Percentiles rank a stretch among this genome's conserved stretches.
These are phyloP conservation scores for Talaromyces sp. DNA, from an alignment of 2,329 filamentous ascomycete genomes.

Conservation along the genomic window DNA sequence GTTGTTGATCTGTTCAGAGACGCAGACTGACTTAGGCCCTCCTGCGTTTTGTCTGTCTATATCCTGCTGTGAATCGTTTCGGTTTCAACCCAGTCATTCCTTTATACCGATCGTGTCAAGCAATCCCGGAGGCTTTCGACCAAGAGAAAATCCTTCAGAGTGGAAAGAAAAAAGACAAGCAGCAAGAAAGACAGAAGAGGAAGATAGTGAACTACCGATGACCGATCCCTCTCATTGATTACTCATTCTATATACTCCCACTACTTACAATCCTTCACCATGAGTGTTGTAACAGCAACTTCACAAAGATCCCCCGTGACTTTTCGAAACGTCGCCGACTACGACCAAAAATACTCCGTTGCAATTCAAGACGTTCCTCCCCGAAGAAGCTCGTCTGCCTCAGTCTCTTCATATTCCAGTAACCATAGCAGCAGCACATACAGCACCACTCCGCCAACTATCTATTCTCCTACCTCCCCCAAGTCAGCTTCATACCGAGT, in stretches of 20 bases:
- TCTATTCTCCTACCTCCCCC: conserved; percentile 30
- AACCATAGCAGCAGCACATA: conserved; percentile 27
- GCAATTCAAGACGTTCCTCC: conserved; percentile 28
- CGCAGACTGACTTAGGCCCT: not conserved
- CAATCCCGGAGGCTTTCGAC: not conserved
- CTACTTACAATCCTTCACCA: conserved; percentile 20
- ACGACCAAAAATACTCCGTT: conserved; percentile 26
- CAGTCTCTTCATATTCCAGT: conserved; percentile 33
- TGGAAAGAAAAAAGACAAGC: not conserved
- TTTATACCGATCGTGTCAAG: not conserved
- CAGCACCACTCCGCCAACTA: conserved; percentile 34
- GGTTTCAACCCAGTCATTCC: not conserved
- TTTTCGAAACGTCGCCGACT: conserved; percentile 25
- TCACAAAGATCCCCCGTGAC: conserved; percentile 31
- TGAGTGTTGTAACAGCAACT: conserved; percentile 39
- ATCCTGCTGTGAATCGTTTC: not conserved
- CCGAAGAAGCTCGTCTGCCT: conserved; percentile 33
- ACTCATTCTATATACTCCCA: not conserved
- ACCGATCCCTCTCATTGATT: not conserved
- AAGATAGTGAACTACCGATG: not conserved
- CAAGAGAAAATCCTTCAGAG: not conserved
- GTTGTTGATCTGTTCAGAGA: not conserved
- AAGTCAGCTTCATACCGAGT: conserved; percentile 26
- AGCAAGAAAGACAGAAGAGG: not conserved
- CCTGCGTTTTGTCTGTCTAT: not conserved